Base-by-base conservation (phyloP, 1,139 yeast genomes). In the Magnusiomyces magnusii region DNA sequence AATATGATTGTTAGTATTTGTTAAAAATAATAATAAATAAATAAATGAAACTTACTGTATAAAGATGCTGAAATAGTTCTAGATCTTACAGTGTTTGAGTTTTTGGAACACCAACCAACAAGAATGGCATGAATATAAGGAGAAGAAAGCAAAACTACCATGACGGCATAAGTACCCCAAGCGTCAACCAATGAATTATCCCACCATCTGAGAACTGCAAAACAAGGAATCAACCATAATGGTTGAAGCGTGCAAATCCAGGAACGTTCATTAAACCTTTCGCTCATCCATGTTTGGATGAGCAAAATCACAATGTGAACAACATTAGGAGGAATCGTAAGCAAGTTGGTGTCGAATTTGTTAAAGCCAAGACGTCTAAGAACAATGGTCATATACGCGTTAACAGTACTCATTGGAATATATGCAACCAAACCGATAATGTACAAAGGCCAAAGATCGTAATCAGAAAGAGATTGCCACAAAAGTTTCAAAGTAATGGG, bases 1-100 rank as follows among this genome's bases (percentile, higher is more conserved):
- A 13, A 13, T 7, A 31, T 7, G 36, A 31, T 7, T n/a, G n/a
- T n/a, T n/a, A n/a, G n/a, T n/a, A n/a, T n/a, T n/a, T n/a, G n/a
- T n/a, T n/a, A n/a, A n/a, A n/a, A n/a, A n/a, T n/a, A n/a, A n/a
- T n/a, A n/a, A n/a, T n/a, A n/a, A n/a, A n/a, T n/a, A n/a, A n/a
- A n/a, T n/a, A n/a, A 90, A 1, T 81, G 83, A 64, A 76, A 76
- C 74, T 85, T 83, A 66, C 85, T 86, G 68, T 83, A 83, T 44
- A 84, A 61, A 0, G 91, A 84, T 1, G 86, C 79, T 27, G 84
- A 76, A 13, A 85, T 79, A 0, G 89, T 80, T 65, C 91, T 75
- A 5, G 81, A 75, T 53, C 83, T 72, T 27, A 85, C 84, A 34
- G 85, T 76, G 63, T 82, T 82, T 15, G 88, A 77, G 64, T 84